Conservation (phyloP, 1,139 yeast genomes). For the Diutina rugosa region DNA sequence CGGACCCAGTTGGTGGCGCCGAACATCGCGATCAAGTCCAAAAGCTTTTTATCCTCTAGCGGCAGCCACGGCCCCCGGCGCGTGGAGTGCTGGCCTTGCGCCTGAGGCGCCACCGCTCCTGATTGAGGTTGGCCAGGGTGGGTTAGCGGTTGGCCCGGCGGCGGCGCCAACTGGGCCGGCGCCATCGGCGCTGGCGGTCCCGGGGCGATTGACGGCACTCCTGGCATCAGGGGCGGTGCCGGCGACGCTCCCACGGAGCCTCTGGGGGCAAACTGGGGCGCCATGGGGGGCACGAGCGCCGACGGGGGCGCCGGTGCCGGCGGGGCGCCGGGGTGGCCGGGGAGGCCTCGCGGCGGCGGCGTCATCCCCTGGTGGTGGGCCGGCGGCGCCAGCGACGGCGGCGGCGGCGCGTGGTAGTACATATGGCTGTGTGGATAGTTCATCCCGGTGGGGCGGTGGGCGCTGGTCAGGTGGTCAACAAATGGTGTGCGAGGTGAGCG, state of each 20-base stretch:
- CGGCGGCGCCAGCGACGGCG: background rate
- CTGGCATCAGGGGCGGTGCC: background rate
- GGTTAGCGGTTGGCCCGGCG: background rate
- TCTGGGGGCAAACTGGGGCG: background rate
- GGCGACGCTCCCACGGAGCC: background rate
- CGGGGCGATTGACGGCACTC: background rate
- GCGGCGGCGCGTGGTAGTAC: background rate
- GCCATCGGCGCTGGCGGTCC: background rate
- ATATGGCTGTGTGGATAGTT: background rate
- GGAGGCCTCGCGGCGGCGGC: background rate
- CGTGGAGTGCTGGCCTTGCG: background rate
- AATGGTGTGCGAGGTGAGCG: background rate
- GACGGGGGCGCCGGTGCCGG: background rate
- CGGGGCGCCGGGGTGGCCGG: background rate
- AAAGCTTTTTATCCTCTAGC: constrained; percentile 23
- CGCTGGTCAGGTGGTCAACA: background rate
- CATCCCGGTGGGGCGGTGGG: background rate
- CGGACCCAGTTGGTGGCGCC: constrained; percentile 93
- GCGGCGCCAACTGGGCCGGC: background rate
- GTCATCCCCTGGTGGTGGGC: background rate
- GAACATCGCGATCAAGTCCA: constrained; percentile 55
- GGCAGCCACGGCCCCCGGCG: constrained; percentile 2
- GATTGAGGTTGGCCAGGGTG: background rate
- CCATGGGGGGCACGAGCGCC: background rate
- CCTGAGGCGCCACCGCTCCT: background rate